These are phyloP conservation scores for Ochetophila trinervis DNA, from an alignment of 306 rosid genomes.

Conservation along the genomic window DNA sequence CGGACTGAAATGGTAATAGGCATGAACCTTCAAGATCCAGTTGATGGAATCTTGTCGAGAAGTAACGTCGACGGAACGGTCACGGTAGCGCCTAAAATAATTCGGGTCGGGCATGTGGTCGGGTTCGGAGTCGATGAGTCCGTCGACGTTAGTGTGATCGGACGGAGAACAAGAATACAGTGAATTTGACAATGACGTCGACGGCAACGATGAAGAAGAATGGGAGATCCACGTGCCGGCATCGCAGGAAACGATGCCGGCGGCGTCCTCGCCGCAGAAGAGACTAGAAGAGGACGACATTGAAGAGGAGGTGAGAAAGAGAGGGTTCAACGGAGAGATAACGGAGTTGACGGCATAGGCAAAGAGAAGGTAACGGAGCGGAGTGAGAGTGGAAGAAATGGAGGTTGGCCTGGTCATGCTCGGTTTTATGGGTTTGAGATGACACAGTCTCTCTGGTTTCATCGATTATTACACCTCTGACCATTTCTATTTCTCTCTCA, in stretches of 20 bases:
- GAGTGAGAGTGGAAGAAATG: background rate
- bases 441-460: slow-evolving; percentile 3
- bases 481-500: no score
- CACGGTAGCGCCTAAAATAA: slow-evolving; percentile 42
- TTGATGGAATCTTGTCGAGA: slow-evolving; percentile 58
- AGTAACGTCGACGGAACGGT: slow-evolving; percentile 37
- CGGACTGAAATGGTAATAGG: slow-evolving; percentile 44
- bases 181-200: background rate
- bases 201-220: no score
- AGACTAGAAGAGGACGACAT: slow-evolving; percentile 15
- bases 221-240: slow-evolving; percentile 5
- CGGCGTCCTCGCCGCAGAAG: slow-evolving; percentile 9
- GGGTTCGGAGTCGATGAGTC: slow-evolving; percentile 22
- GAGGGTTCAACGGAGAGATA: background rate
- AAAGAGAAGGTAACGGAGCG: background rate
- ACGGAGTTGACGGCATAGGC: slow-evolving; percentile 12
- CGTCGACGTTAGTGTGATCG: slow-evolving; percentile 8
- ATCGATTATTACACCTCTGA: no score
- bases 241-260: slow-evolving; percentile 4
- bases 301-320: background rate
- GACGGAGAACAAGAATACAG: background rate
- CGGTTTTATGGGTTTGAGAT: slow-evolving; percentile 17
- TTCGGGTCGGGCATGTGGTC: slow-evolving; percentile 29
- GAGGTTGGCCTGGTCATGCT: slow-evolving; percentile 22
- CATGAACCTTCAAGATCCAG: slow-evolving; percentile 80